A percentile compares a stretch with the other conserved stretches of the same genome.
Conservation (phyloP, 257 asterid genomes). For the Misopates orontium region DNA sequence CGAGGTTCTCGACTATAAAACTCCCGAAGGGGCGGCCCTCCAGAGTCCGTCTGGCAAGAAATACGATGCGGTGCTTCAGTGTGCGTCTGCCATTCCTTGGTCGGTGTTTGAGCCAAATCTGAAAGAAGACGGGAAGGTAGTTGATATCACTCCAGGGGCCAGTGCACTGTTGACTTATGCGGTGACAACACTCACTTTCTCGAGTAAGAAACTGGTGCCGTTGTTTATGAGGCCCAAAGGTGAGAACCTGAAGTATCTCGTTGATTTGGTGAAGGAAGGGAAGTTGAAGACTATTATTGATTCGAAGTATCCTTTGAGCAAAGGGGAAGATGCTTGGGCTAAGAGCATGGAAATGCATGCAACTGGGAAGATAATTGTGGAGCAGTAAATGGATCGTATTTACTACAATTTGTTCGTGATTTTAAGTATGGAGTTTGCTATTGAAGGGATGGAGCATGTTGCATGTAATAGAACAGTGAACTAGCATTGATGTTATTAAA, state of each 20-base stretch:
- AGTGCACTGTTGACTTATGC: slow-evolving; percentile 42
- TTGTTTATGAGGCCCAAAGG: slow-evolving; percentile 31
- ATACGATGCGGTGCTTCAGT: slow-evolving; percentile 65
- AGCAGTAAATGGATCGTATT: slow-evolving; percentile 24
- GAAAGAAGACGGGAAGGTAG: slow-evolving; percentile 44
- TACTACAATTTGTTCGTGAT: too few species aligned
- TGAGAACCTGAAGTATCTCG: slow-evolving; percentile 46
- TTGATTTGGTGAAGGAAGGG: slow-evolving; percentile 60
- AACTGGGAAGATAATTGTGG: slow-evolving; percentile 57
- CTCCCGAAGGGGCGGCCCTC: slow-evolving; percentile 58
- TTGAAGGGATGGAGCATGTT: too few species aligned
- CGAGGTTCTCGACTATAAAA: slow-evolving; percentile 75
- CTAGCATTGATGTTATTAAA: too few species aligned
- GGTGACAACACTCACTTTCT: slow-evolving; percentile 40
- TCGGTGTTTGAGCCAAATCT: slow-evolving; percentile 56
- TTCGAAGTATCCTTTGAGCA: slow-evolving; percentile 44
- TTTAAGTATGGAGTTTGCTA: too few species aligned
- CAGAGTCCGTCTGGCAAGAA: slow-evolving; percentile 63
- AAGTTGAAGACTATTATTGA: slow-evolving; percentile 61
- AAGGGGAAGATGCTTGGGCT: slow-evolving; percentile 68
- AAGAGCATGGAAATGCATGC: slow-evolving; percentile 66
- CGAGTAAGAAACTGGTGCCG: slow-evolving; percentile 56
- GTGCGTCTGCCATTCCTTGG: slow-evolving; percentile 52
- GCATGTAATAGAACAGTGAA: too few species aligned
- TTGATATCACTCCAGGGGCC: slow-evolving; percentile 57